Evolutionary conservation across 306 rosid species (phyloP).

Genomic region (Chamaecrista fasciculata): DNA sequence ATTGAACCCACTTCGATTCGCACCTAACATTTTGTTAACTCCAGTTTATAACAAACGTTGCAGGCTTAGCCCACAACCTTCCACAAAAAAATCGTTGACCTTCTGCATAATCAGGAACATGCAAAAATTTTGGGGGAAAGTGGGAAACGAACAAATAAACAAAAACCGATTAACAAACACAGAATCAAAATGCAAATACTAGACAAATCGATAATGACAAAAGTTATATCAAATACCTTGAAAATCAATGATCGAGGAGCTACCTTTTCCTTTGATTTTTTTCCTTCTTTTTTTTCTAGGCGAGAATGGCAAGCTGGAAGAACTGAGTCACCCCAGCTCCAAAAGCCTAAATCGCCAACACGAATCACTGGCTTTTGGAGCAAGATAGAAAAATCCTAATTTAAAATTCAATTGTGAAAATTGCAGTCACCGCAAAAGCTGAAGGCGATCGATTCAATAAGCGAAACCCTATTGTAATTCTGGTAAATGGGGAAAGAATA

Average conservation of each 20-base stretch:
- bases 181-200: conserved; percentile 2
- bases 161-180: conserved; percentile 25
- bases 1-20: conserved; percentile 49
- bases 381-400: conserved; percentile 26
- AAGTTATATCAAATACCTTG: neutral
- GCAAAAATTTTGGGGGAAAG: neutral
- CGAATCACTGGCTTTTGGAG: conserved; percentile 34
- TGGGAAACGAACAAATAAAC: neutral
- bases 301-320: conserved; percentile 14
- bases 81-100: conserved; percentile 72
- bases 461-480: conserved; percentile 3
- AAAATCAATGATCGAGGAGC: neutral
- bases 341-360: conserved; percentile 27
- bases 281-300: conserved; percentile 10
- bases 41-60: conserved; percentile 59
- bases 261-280: too few species aligned
- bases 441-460: neutral
- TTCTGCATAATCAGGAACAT: conserved; percentile 37
- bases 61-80: conserved; percentile 52
- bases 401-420: conserved; percentile 24
- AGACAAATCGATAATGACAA: conserved; percentile 23
- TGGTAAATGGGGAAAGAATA: neutral
- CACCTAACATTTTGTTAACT: conserved; percentile 68
- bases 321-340: conserved; percentile 23
- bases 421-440: neutral